Conservation (phyloP, 495 filamentous ascomycete species). For the Cryomyces minteri region DNA sequence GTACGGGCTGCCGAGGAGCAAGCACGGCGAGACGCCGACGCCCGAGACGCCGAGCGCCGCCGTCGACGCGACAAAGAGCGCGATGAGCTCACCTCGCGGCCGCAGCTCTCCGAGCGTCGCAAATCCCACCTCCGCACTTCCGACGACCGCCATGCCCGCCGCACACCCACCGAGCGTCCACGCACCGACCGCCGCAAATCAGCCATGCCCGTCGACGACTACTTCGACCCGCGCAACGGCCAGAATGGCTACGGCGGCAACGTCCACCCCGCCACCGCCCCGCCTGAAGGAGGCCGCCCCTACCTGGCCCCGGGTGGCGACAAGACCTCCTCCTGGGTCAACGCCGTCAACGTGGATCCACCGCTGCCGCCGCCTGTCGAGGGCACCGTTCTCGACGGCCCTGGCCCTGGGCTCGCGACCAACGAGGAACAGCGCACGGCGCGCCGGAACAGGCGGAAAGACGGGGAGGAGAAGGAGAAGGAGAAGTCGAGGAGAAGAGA, state of each 20-base stretch:
- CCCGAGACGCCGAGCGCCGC: slow-evolving; percentile 6
- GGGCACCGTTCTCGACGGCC: slow-evolving; percentile 33
- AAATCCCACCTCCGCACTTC: slow-evolving; percentile 9
- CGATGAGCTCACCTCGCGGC: slow-evolving; percentile 12
- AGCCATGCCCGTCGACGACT: slow-evolving; percentile 17
- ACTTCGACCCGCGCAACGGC: slow-evolving; percentile 24
- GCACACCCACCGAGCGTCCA: slow-evolving; percentile 2
- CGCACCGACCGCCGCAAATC: slow-evolving; percentile 6
- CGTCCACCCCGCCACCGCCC: not conserved
- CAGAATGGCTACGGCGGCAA: not conserved
- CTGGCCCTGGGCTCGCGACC: slow-evolving; percentile 7
- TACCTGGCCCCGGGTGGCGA: slow-evolving; percentile 20
- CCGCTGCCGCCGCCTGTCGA: slow-evolving; percentile 39
- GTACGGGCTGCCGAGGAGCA: slow-evolving; percentile 15
- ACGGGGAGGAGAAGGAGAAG: slow-evolving; percentile 1
- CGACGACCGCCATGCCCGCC: slow-evolving; percentile 9
- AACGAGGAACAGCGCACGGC: not conserved
- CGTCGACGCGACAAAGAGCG: slow-evolving; percentile 5
- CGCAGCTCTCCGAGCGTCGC: not conserved
- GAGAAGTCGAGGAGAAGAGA: not conserved
- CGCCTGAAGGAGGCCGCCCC: slow-evolving; percentile 8
- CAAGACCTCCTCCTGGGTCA: slow-evolving; percentile 42
- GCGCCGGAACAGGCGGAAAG: slow-evolving; percentile 1
- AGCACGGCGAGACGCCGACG: not conserved
- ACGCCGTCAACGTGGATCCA: slow-evolving; percentile 34